Conservation (phyloP, 805 yeast genomes). For the Yamadazyma sp. region DNA sequence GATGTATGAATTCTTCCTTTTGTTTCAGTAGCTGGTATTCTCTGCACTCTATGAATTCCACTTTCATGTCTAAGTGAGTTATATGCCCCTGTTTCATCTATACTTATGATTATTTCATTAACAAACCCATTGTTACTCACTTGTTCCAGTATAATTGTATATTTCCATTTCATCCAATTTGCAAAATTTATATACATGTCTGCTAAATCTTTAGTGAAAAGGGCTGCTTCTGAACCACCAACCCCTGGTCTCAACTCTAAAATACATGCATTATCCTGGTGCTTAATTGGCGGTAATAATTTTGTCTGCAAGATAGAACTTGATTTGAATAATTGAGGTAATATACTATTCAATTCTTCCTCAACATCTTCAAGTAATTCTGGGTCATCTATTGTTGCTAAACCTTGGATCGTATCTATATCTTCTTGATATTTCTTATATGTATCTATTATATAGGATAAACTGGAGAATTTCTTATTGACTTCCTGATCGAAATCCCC, state of each 20-base stretch:
- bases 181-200: constrained; percentile 80
- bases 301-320: constrained; percentile 49
- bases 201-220: constrained; percentile 77
- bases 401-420: constrained; percentile 21
- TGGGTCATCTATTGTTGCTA: constrained; percentile 36
- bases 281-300: constrained; percentile 73
- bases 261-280: constrained; percentile 72
- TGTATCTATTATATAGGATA: constrained; percentile 30
- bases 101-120: constrained; percentile 67
- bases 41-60: constrained; percentile 94
- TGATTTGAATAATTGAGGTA: constrained; percentile 44
- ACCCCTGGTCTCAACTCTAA: constrained; percentile 92
- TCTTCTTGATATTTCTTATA: constrained; percentile 26
- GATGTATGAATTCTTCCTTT: constrained; percentile 95
- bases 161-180: constrained; percentile 62
- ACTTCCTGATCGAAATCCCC: constrained; percentile 34
- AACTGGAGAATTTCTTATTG: constrained; percentile 29
- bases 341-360: constrained; percentile 47
- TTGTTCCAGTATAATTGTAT: constrained; percentile 53
- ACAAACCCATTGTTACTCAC: constrained; percentile 62
- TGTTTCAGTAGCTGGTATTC: constrained; percentile 89
- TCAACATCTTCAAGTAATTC: constrained; percentile 55
- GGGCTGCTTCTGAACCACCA: constrained; percentile 91
- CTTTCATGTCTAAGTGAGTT: constrained; percentile 76
- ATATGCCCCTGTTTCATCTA: constrained; percentile 77